phyloP scores from a whole-genome alignment of 192 early-diverging fungal genomes.

The Rhizophagus sp. region DNA sequence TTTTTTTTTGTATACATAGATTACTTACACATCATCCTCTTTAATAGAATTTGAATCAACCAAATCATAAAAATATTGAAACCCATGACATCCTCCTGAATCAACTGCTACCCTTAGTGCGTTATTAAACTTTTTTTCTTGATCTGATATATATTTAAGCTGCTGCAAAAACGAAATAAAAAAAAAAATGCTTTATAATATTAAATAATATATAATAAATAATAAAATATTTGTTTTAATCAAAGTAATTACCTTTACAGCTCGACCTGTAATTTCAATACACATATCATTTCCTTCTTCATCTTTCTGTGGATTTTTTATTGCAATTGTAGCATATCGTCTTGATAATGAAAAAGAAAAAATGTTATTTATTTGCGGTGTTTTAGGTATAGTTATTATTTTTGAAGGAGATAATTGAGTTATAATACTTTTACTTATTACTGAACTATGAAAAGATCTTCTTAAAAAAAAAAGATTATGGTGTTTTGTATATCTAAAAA shows the following conservation, averaged over 20 bases:
- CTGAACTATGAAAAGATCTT: no score
- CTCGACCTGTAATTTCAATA: slow-evolving; percentile 51
- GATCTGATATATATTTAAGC: slow-evolving; percentile 46
- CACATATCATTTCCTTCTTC: slow-evolving; percentile 40
- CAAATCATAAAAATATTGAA: slow-evolving; percentile 81
- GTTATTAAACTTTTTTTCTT: slow-evolving; percentile 50
- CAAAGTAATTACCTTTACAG: slow-evolving; percentile 43
- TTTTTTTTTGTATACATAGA: no score
- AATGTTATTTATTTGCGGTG: neutral
- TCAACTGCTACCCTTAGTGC: slow-evolving; percentile 75
- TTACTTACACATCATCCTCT: slow-evolving; percentile 66
- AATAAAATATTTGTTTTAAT: neutral
- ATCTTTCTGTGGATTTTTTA: slow-evolving; percentile 39
- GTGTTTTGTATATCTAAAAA: no score
- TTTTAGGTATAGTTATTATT: neutral
- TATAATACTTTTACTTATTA: no score
- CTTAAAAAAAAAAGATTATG: no score
- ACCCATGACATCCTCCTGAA: slow-evolving; percentile 87
- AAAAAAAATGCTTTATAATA: neutral
- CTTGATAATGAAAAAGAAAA: neutral
- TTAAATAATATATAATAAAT: neutral
- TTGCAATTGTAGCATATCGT: neutral
- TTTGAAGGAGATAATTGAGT: no score
- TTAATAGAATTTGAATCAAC: slow-evolving; percentile 53
- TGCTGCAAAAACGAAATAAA: slow-evolving; percentile 42